Conservation (phyloP, 2,329 filamentous ascomycete genomes). For the Pyrenochaeta sp. region DNA sequence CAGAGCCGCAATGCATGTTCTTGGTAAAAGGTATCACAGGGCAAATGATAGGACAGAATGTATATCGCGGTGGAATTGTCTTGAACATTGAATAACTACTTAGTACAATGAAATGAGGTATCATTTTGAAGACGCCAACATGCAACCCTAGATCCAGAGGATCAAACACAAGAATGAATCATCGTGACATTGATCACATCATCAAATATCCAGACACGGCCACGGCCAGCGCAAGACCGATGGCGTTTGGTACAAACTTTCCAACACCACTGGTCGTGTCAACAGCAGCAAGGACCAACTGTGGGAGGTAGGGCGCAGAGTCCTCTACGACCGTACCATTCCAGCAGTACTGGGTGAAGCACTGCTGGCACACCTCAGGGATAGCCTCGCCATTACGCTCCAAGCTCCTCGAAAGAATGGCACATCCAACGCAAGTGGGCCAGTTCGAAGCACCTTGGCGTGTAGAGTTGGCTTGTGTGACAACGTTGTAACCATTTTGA, state of each 20-base stretch:
- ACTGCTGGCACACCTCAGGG: slow-evolving; percentile 75
- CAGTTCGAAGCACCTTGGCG: slow-evolving; percentile 70
- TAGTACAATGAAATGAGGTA: slow-evolving; percentile 5
- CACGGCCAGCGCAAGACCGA: slow-evolving; percentile 27
- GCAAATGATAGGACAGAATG: slow-evolving; percentile 8
- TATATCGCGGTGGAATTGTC: neutral
- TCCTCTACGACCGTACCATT: slow-evolving; percentile 70
- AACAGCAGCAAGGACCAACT: slow-evolving; percentile 25
- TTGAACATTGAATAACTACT: slow-evolving; percentile 1
- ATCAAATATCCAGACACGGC: slow-evolving; percentile 24
- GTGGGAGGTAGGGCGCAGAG: slow-evolving; percentile 38
- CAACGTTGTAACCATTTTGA: slow-evolving; percentile 83
- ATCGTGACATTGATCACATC: slow-evolving; percentile 12
- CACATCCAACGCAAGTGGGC: slow-evolving; percentile 87
- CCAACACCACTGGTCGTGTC: slow-evolving; percentile 32
- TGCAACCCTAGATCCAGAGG: slow-evolving; percentile 1
- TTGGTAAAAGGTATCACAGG: slow-evolving; percentile 3
- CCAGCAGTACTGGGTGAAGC: slow-evolving; percentile 91
- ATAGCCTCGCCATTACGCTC: slow-evolving; percentile 73
- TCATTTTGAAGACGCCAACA: slow-evolving; percentile 8
- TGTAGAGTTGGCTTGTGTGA: slow-evolving; percentile 83
- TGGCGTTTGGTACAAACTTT: slow-evolving; percentile 31
- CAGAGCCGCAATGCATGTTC: slow-evolving; percentile 18
- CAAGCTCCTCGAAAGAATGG: slow-evolving; percentile 79
- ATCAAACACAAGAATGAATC: neutral